Base-by-base conservation (phyloP, 163 green algal species). In the Scenedesmus sp. region DNA sequence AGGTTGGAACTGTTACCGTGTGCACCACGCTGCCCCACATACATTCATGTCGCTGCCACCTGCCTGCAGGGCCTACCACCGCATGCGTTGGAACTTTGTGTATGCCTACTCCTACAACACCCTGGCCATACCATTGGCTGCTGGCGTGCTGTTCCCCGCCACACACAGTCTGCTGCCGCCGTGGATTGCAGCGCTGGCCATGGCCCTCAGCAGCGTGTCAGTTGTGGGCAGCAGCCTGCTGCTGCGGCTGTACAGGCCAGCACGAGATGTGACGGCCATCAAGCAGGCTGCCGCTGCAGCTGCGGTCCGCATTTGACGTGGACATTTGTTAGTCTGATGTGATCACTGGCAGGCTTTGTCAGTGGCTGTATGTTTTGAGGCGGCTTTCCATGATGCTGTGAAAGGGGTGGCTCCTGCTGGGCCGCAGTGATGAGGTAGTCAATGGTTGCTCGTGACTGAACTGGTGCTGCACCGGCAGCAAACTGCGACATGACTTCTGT, bases 21-120 rank as follows among this genome's bases (percentile, higher is more conserved):
- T n/a, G n/a, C n/a, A n/a, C n/a, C n/a, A n/a, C n/a, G n/a, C n/a
- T n/a, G n/a, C n/a, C 15, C 12, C 49, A 56, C 15, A 12, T 20
- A 76, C 61, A 76, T n/a, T 37, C 33, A 82, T n/a, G 37, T 82
- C 4, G 30, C n/a, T 76, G 65, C 24, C 43, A 37, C 42, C 43
- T 33, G 5, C 10, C 37, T 94, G 95, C 40, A 93, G 91, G 43
- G 97, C 96, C 12, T 97, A 99, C 92, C 43, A 94, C 90, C 93
- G 90, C 85, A 99, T 99, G 80, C 88, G 93, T 72, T 96, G 99
- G 88, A 99, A 99, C 93, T 95, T 99, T 79, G 90, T 94, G 44
- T 99, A 96, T 95, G 97, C 97, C 0, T 98, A 98, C 90, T 95
- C 93, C 10, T 99, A 99, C 94, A 99, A 99, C 94, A 53, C 96